Evolutionary conservation across 139 green algal genomes (phyloP).

Genomic region (Closterium sp.): DNA sequence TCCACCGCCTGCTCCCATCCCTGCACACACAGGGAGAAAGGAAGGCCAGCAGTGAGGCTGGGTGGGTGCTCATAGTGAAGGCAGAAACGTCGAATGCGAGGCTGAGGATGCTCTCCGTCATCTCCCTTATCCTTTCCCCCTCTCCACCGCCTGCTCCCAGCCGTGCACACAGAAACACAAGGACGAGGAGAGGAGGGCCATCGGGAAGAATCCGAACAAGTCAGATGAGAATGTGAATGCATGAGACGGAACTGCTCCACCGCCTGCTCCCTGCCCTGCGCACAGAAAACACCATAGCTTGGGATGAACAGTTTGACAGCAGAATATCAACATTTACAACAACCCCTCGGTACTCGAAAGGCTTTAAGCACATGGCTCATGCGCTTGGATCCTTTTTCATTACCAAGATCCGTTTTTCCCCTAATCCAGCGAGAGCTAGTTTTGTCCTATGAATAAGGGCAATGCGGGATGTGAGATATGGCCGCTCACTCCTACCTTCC

Average conservation of each 20-base stretch:
- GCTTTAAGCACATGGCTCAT: no score
- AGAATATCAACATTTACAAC: no score
- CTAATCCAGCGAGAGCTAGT: not conserved
- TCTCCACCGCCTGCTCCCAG: constrained; percentile 27
- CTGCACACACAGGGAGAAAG: not conserved
- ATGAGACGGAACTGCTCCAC: no score
- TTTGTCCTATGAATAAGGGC: not conserved
- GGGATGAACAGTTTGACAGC: no score
- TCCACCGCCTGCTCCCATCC: constrained; percentile 32
- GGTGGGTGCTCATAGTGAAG: no score
- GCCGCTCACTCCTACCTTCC: constrained; percentile 5
- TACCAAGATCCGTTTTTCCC: not conserved
- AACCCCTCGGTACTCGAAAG: no score
- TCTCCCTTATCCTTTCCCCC: constrained; percentile 27
- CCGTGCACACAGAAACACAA: not conserved
- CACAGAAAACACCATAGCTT: no score
- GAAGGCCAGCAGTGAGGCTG: no score
- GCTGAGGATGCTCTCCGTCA: no score
- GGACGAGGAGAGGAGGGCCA: not conserved
- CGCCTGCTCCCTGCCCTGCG: no score
- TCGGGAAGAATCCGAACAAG: not conserved
- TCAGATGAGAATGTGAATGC: not conserved
- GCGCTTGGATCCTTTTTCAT: no score
- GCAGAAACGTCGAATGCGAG: not conserved
- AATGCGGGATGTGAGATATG: not conserved